Percentiles rank a stretch among this genome's conserved stretches.
Evolutionary conservation across 139 green algal genomes (phyloP).

Genomic region (Volvox reticuliferus): DNA sequence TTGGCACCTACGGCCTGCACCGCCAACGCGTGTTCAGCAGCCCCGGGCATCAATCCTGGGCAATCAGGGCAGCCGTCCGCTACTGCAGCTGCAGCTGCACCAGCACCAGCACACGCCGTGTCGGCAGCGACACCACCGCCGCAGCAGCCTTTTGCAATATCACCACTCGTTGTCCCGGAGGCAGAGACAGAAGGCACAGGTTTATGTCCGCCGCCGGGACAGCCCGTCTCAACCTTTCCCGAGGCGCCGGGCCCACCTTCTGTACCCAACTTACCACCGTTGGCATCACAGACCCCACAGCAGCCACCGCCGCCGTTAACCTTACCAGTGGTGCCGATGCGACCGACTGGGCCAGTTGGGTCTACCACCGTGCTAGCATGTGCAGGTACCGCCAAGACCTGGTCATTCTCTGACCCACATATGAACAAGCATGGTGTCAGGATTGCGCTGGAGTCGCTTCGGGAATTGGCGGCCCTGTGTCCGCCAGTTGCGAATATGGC

Average conservation of each 20-base stretch:
- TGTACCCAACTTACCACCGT: background rate
- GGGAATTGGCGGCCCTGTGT: slow-evolving; percentile 55
- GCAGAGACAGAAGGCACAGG: no score
- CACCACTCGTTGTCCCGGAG: no score
- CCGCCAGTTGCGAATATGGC: slow-evolving; percentile 43
- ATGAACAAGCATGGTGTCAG: slow-evolving; percentile 49
- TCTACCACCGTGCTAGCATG: background rate
- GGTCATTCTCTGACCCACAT: slow-evolving; percentile 49
- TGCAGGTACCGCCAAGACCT: background rate
- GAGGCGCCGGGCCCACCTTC: background rate
- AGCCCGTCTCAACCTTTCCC: background rate
- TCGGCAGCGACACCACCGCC: background rate
- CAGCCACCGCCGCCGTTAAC: background rate
- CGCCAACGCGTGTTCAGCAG: background rate
- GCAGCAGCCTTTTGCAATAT: background rate
- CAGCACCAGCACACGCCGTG: background rate
- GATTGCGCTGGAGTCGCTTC: slow-evolving; percentile 51
- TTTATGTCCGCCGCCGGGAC: background rate
- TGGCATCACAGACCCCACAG: background rate
- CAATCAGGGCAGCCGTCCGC: background rate
- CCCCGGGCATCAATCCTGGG: background rate
- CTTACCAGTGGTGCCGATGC: background rate
- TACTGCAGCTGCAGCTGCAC: background rate
- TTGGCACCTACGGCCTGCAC: no score
- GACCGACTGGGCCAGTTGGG: background rate